These are phyloP conservation scores for Byssoonygena ceratinophila DNA, from an alignment of 2,329 filamentous ascomycete genomes.

Conservation along the genomic window DNA sequence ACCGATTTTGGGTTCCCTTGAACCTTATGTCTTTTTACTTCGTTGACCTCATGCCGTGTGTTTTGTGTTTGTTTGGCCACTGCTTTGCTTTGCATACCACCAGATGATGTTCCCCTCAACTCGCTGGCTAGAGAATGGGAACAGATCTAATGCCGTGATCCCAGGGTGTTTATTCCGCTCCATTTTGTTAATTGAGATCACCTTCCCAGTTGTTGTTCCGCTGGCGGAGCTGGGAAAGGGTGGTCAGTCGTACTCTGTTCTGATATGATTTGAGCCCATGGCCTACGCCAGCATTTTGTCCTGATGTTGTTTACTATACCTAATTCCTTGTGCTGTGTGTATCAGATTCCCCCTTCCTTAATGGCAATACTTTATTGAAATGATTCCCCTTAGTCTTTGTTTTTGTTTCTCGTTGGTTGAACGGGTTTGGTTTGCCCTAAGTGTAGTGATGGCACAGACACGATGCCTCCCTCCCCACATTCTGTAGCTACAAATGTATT, in stretches of 20 bases:
- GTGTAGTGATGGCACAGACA: neutral
- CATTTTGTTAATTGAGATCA: neutral
- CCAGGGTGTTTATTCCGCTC: neutral
- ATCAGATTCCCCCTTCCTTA: neutral
- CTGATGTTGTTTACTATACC: neutral
- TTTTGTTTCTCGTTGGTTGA: neutral
- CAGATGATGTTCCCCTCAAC: neutral
- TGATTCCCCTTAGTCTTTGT: neutral
- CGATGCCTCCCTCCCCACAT: too few relatives aligned
- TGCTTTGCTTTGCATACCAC: neutral
- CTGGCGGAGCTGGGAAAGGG: neutral
- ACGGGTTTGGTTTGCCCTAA: neutral
- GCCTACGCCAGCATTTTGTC: neutral
- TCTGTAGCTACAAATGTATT: too few relatives aligned
- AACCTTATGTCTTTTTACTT: neutral
- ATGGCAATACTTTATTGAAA: too few relatives aligned
- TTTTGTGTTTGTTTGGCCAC: neutral
- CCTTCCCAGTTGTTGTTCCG: neutral
- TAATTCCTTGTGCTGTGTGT: neutral
- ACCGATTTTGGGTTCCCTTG: conserved; percentile 3
- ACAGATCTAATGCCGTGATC: neutral
- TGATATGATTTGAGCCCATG: neutral
- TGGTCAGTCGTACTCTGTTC: neutral
- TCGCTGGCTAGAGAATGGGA: neutral
- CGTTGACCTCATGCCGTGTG: neutral